Evolutionary conservation across 352 stramenopile species (phyloP).

Genomic region (Elongisporangium prolatum): DNA sequence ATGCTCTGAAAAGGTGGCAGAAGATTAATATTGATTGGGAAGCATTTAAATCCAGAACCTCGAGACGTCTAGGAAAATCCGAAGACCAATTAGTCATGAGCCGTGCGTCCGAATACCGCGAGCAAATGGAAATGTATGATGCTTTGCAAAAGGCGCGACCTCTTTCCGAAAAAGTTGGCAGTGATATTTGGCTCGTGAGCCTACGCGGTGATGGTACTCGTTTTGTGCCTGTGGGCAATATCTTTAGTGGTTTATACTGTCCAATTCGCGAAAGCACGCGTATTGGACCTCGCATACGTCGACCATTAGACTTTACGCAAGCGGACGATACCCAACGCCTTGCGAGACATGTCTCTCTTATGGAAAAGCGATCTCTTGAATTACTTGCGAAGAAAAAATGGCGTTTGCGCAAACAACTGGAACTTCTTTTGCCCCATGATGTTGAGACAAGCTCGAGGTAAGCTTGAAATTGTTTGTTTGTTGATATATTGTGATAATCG

Average conservation of each 20-base stretch:
- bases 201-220: slow-evolving; percentile 82
- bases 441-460: slow-evolving; percentile 38
- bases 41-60: slow-evolving; percentile 51
- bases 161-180: slow-evolving; percentile 81
- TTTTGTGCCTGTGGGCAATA: slow-evolving; percentile 88
- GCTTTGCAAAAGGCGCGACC: slow-evolving; percentile 84
- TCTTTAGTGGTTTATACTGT: slow-evolving; percentile 91
- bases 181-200: slow-evolving; percentile 89
- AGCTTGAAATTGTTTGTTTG: no score
- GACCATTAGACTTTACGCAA: slow-evolving; percentile 51
- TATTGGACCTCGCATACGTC: slow-evolving; percentile 44
- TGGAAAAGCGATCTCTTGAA: slow-evolving; percentile 52
- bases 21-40: slow-evolving; percentile 71
- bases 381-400: slow-evolving; percentile 56
- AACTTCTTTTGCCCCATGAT: slow-evolving; percentile 56
- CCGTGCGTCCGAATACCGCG: slow-evolving; percentile 75
- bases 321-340: slow-evolving; percentile 4
- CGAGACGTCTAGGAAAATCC: slow-evolving; percentile 52
- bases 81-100: slow-evolving; percentile 85
- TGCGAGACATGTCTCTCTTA: slow-evolving; percentile 22
- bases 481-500: no score
- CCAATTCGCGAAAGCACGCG: slow-evolving; percentile 71
- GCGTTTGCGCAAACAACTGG: slow-evolving; percentile 62
- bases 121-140: slow-evolving; percentile 89
- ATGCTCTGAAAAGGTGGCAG: slow-evolving; percentile 64